phyloP scores from a whole-genome alignment of 2,329 filamentous ascomycete genomes.

The Scopulariopsis brevicaulis region DNA sequence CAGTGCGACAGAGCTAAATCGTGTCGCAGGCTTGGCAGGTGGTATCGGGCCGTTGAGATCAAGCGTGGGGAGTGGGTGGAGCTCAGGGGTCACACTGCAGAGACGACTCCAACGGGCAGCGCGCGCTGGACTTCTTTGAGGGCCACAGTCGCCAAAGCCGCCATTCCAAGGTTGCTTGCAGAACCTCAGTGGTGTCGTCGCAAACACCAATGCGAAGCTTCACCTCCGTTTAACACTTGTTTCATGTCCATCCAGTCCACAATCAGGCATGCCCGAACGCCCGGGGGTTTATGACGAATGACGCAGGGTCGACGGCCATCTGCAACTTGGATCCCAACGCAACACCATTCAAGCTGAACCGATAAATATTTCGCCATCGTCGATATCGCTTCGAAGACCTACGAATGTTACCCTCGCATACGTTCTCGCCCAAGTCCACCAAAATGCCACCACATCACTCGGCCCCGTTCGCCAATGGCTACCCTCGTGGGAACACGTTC shows the following conservation, averaged over 20 bases:
- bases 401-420: background rate
- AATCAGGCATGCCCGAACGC: background rate
- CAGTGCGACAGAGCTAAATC: too few species aligned
- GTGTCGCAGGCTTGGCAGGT: background rate
- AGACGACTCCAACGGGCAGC: background rate
- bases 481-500: constrained; percentile 66
- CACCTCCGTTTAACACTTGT: background rate
- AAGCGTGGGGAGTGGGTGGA: background rate
- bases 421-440: constrained; percentile 23
- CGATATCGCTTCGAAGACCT: background rate
- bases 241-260: background rate
- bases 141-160: background rate
- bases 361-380: background rate
- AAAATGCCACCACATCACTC: constrained; percentile 79
- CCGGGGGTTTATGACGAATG: background rate
- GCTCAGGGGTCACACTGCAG: background rate
- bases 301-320: background rate
- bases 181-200: background rate
- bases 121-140: too few species aligned
- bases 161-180: background rate
- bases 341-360: background rate
- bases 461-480: constrained; percentile 71
- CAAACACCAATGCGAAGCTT: background rate
- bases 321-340: background rate
- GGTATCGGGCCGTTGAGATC: background rate